Base-by-base conservation (phyloP, 202 grass and related monocot species). In the Panicum hallii region DNA sequence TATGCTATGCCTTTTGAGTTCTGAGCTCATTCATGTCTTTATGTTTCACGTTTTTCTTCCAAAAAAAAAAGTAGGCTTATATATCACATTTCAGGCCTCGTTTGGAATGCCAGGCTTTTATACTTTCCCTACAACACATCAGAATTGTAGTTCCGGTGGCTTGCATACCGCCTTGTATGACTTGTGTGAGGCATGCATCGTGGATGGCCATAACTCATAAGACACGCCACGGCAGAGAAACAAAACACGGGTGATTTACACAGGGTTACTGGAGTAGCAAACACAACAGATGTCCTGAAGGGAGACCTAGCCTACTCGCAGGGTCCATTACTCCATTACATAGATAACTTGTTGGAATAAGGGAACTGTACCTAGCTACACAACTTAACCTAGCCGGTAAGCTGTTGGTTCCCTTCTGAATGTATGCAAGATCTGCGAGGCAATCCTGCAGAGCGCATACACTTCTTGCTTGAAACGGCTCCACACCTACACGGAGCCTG, bases 301-400 rank as follows among this genome's bases (percentile, higher is more conserved):
- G n/a, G 22, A 70, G 34, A 47, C 67, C 36, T 81, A 84, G 67
- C 36, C 57, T 28, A 77, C 17, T 63, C 44, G 15, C 45, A 67
- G 22, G 58, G 28, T 63, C 63, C 63, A 54, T 71, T 48, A 61
- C 19, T 12, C 58, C 58, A 10, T 61, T 61, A n/a, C 7, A 32
- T 32, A 63, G 5, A 67, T 38, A 63, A 41, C 2, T 77, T 60
- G 19, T 41, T 46, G 55, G 53, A 45, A 49, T 9, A 42, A 74
- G 75, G 44, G 26, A 68, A 14, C 23, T 48, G 4, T 52, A 14
- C 22, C 67, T 36, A 36, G 23, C 58, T 68, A 60, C 43, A 55
- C 74, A 78, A 48, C 83, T 23, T 58, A 82, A 89, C 38, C 23
- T 17, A 89, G 41, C 65, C 12, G 47, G 71, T 77, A 86, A 67